Base-by-base conservation (phyloP, 164 flowering plant species). In the Pachysandra terminalis region DNA sequence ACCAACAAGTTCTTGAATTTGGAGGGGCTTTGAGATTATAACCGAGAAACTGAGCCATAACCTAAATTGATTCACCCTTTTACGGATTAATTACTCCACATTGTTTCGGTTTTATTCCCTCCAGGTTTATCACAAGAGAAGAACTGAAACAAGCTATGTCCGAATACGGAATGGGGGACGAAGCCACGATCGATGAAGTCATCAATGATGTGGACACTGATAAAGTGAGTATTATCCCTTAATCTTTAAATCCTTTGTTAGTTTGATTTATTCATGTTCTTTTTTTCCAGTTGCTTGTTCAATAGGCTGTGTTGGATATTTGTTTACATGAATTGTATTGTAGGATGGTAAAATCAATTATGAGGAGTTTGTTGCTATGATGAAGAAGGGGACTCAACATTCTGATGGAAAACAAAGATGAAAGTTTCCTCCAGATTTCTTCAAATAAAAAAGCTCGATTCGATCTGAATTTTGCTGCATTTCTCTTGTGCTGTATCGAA, bases 261-360 rank as follows among this genome's bases (percentile, higher is more conserved):
- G n/a, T 37, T 25, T 57, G 24, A 27, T 49, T 26, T 25, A 1
- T 21, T 27, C 0, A 27, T 22, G 21, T 23, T 24, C 10, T 65
- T 24, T 3, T 19, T 19, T 2, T 21, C 25, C 41, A 52, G 2
- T 10, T 26, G 0, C 8, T 19, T 54, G 4, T 0, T 27, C 21
- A 19, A 52, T 48, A 19, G 16, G 19, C 26, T 53, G 51, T 22
- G 40, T 37, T 17, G 22, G n/a, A 22, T 10, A 13, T 13, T 40
- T 58, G 55, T 61, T 56, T 40, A 61, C 19, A 17, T 66, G 54
- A 63, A 35, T 65, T 69, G 19, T 51, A 17, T 19, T 74, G 71
- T 52, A 94, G 97, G 96, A 94, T 77, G 98, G 96, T 15, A 82
- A 58, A 45, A 94, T 94, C 65, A 88, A 85, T 65, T 94, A 89